A percentile compares a stretch with the other conserved stretches of the same genome.
phyloP scores from a whole-genome alignment of 225 moss, liverwort and hornwort species.

The Climacium dendroides region DNA sequence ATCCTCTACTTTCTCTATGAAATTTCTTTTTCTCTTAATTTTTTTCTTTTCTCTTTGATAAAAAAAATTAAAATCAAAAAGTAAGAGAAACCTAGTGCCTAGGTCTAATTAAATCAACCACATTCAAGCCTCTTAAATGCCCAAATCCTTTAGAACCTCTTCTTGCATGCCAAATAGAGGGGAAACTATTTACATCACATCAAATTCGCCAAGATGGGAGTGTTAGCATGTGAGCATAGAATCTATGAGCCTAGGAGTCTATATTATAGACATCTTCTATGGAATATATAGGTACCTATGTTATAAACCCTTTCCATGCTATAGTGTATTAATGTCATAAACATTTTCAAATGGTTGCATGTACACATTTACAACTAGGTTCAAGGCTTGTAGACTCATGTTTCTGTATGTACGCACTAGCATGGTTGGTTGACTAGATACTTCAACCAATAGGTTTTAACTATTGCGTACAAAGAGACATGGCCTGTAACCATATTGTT shows the following conservation, averaged over 20 bases:
- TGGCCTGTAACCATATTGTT: neutral
- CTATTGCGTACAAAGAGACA: neutral
- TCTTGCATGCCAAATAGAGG: fast-evolving
- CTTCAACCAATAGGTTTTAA: neutral
- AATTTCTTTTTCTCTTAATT: neutral
- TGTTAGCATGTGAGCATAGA: no score
- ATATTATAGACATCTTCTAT: no score
- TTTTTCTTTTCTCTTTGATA: neutral
- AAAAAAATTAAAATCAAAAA: neutral
- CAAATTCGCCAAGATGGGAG: fast-evolving
- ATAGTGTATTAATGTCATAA: no score
- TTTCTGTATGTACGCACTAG: no score
- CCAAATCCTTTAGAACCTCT: neutral
- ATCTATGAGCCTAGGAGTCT: no score
- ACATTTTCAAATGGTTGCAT: no score
- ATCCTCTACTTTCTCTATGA: fast-evolving
- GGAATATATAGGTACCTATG: no score
- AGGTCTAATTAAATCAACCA: neutral
- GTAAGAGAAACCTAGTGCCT: fast-evolving
- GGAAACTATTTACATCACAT: no score
- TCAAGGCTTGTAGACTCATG: no score
- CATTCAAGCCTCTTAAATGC: neutral
- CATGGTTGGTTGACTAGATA: neutral
- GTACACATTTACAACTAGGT: no score
- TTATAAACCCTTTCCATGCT: no score